A percentile compares a stretch with the other conserved stretches of the same genome.
Conservation (phyloP, 805 yeast genomes). For the Pichia membranifaciens region DNA sequence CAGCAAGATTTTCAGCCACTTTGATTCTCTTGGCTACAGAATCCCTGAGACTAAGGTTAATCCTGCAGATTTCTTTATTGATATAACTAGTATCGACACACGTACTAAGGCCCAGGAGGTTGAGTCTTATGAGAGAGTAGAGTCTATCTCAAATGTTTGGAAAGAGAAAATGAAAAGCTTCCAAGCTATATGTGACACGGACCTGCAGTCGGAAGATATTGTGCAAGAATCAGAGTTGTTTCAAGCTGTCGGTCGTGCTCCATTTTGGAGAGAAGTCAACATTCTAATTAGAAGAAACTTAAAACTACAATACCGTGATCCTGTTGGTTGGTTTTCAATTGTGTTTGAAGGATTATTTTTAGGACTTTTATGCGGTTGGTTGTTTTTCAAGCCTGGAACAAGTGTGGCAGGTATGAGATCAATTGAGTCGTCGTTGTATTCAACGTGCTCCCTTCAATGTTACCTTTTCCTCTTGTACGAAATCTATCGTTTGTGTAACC, state of each 20-base stretch:
- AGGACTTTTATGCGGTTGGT: slow-evolving; percentile 69
- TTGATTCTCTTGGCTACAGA: slow-evolving; percentile 38
- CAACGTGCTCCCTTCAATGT: slow-evolving; percentile 47
- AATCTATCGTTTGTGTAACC: slow-evolving; percentile 48
- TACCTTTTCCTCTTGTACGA: slow-evolving; percentile 54
- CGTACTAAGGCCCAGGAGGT: slow-evolving; percentile 34
- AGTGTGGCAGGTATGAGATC: slow-evolving; percentile 63
- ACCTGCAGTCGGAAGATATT: not conserved
- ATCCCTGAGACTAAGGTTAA: slow-evolving; percentile 42
- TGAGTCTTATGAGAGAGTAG: slow-evolving; percentile 31
- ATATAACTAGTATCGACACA: slow-evolving; percentile 51
- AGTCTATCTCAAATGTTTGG: slow-evolving; percentile 36
- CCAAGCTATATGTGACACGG: not conserved
- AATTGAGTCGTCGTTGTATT: slow-evolving; percentile 45
- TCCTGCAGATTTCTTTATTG: slow-evolving; percentile 59
- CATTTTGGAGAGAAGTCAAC: slow-evolving; percentile 36
- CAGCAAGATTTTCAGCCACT: slow-evolving; percentile 40
- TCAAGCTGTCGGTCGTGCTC: slow-evolving; percentile 32
- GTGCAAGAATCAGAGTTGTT: slow-evolving; percentile 11
- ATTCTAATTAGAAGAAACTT: slow-evolving; percentile 42
- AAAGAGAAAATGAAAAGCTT: slow-evolving; percentile 19
- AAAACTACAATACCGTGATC: slow-evolving; percentile 45
- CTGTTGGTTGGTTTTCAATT: slow-evolving; percentile 40
- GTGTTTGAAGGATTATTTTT: slow-evolving; percentile 40
- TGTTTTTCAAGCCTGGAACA: slow-evolving; percentile 59